Conservation (phyloP, 1,139 yeast genomes). For the Torulaspora globosa region DNA sequence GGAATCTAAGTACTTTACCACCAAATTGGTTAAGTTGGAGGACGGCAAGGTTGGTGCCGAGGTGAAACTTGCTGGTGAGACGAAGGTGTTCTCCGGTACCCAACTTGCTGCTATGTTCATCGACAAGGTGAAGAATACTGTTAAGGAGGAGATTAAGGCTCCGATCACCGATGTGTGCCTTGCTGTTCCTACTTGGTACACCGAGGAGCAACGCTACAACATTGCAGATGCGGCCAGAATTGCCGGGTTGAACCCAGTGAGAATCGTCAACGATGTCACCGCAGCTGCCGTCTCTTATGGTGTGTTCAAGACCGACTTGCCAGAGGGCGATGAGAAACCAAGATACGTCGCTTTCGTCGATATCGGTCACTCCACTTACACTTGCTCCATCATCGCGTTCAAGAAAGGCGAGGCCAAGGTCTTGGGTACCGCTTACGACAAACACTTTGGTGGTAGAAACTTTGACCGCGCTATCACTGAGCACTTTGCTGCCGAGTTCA, state of each 20-base stretch:
- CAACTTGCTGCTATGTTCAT: conserved; percentile 94
- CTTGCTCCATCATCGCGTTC: conserved; percentile 85
- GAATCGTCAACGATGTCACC: conserved; percentile 94
- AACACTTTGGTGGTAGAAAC: conserved; percentile 98
- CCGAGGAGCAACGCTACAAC: conserved; percentile 95
- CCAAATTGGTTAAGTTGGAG: conserved; percentile 62
- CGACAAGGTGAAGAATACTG: conserved; percentile 80
- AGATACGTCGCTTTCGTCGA: conserved; percentile 90
- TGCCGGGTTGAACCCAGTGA: conserved; percentile 96
- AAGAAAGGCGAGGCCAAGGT: conserved; percentile 95
- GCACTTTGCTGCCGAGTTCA: conserved; percentile 91
- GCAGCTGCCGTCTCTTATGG: conserved; percentile 99
- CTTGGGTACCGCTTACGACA: conserved; percentile 87
- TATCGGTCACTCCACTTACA: conserved; percentile 94
- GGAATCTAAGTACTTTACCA: conserved; percentile 71
- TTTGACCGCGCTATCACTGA: conserved; percentile 90
- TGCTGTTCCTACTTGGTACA: conserved; percentile 96
- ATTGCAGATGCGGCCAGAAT: conserved; percentile 91
- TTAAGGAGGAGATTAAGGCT: conserved; percentile 77
- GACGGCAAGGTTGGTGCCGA: conserved; percentile 79
- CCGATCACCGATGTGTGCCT: conserved; percentile 81
- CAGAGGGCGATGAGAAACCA: conserved; percentile 71
- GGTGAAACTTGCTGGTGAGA: conserved; percentile 80
- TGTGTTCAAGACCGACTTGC: conserved; percentile 92
- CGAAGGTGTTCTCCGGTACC: conserved; percentile 73